phyloP scores from a whole-genome alignment of 345 rosid genomes.

The Hypericum perforatum region DNA sequence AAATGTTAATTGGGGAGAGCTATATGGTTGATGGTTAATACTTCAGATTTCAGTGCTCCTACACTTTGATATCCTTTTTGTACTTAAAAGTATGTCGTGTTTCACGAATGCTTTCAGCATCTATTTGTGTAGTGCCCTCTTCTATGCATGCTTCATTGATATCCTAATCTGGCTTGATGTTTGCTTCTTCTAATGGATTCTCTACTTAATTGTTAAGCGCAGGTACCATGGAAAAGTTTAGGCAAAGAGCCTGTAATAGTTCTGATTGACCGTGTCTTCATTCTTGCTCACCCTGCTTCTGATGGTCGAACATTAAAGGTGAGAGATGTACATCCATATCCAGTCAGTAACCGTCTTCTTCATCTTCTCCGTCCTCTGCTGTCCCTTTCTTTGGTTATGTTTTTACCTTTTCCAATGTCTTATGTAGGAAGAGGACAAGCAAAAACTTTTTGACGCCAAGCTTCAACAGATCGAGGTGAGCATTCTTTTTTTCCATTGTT shows the following conservation, averaged over 20 bases:
- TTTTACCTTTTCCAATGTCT: constrained; percentile 7
- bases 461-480: constrained; percentile 90
- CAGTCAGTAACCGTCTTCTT: neutral
- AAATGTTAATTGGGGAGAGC: too few species aligned
- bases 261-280: constrained; percentile 80
- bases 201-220: constrained; percentile 9
- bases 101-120: too few species aligned
- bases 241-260: constrained; percentile 97
- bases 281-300: constrained; percentile 75
- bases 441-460: constrained; percentile 77
- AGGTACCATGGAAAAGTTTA: constrained; percentile 99
- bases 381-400: constrained; percentile 8
- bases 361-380: constrained; percentile 3
- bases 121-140: too few species aligned
- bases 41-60: too few species aligned
- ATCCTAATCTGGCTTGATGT: constrained; percentile 2
- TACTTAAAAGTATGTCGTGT: too few species aligned
- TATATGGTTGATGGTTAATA: too few species aligned
- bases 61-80: too few species aligned
- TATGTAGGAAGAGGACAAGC: constrained; percentile 74
- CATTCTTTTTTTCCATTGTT: neutral
- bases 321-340: constrained; percentile 3
- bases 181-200: neutral
- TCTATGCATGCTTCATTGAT: neutral
- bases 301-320: constrained; percentile 59